Base-by-base conservation (phyloP, 176 grass and related monocot species). In the Coix lacrymajobi region DNA sequence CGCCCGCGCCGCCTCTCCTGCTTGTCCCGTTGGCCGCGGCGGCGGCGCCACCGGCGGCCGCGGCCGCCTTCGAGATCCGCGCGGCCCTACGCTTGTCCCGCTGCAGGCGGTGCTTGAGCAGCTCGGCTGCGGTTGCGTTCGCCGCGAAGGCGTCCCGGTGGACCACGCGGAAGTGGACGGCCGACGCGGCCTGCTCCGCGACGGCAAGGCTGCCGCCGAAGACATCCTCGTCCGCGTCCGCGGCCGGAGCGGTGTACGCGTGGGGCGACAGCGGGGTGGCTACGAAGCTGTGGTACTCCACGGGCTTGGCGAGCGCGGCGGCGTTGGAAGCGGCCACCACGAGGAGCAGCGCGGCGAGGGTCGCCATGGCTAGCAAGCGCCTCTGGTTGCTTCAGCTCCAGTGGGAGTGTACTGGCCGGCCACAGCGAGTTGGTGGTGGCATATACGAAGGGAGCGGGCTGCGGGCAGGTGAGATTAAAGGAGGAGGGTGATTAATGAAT, bases 71-170 rank as follows among this genome's bases (percentile, higher is more conserved):
- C 1, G 84, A 81, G 66, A 75, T 81, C 79, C 56, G 45, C 39
- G 62, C 64, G 26, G 69, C 86, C 39, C 88, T 37, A 26, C 45
- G 73, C 22, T 13, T 28, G 83, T 91, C 92, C 17, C 88, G 80
- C 17, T 60, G 31, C 38, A 94, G 65, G 1, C 92, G 83, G 75
- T 90, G 79, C 65, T 7, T 62, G 40, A 94, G 86, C 69, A 94
- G 79, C 57, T 91, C 79, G 32, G 62, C 74, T 12, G 86, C 45
- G 24, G 83, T 78, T 69, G 71, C 11, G 79, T 82, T 73, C 76
- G 3, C 66, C 29, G 83, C 83, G 40, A 94, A 88, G 25, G 81
- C 77, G 17, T 94, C 88, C 0, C 92, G 83, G 64, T 94, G 92
- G 32, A 90, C 79, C 44, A 94, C 70, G 22, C 71, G 64, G 26